Percentiles rank a stretch among this genome's conserved stretches.
Evolutionary conservation across 345 rosid species (phyloP).

Genomic region (Microthlaspi erraticum): DNA sequence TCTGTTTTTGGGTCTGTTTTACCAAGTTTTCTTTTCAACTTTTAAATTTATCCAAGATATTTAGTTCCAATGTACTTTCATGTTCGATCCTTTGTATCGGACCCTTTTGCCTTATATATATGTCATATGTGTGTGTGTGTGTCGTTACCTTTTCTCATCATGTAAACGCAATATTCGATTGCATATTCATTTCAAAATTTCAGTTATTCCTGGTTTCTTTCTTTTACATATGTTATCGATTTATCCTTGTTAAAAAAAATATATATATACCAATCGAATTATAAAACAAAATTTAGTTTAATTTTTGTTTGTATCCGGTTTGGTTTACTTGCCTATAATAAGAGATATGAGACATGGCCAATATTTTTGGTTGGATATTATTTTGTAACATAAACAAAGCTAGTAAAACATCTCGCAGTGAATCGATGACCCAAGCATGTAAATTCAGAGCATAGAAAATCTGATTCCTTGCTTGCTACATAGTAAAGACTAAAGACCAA

Average conservation of each 20-base stretch:
- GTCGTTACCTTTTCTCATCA: slow-evolving; percentile 10
- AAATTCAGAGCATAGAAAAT: neutral
- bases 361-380: neutral
- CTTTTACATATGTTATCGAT: too few species aligned
- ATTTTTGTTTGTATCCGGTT: too few species aligned
- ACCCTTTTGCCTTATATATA: slow-evolving; percentile 29
- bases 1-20: neutral
- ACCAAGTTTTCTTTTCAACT: neutral
- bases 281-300: too few species aligned
- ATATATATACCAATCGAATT: too few species aligned
- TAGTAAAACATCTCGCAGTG: neutral
- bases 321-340: too few species aligned
- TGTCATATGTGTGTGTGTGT: neutral
- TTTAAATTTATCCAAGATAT: neutral
- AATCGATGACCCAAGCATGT: slow-evolving; percentile 1
- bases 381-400: neutral
- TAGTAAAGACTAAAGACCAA: neutral
- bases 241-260: too few species aligned
- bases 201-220: too few species aligned
- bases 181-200: too few species aligned
- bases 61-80: neutral
- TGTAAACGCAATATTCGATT: slow-evolving; percentile 25
- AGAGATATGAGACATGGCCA: too few species aligned
- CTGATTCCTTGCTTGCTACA: slow-evolving; percentile 15
- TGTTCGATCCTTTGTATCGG: slow-evolving; percentile 15